Percentiles rank a stretch among this genome's conserved stretches.
Evolutionary conservation across 495 filamentous ascomycete species (phyloP).

Genomic region (Amniculicola lignicola): DNA sequence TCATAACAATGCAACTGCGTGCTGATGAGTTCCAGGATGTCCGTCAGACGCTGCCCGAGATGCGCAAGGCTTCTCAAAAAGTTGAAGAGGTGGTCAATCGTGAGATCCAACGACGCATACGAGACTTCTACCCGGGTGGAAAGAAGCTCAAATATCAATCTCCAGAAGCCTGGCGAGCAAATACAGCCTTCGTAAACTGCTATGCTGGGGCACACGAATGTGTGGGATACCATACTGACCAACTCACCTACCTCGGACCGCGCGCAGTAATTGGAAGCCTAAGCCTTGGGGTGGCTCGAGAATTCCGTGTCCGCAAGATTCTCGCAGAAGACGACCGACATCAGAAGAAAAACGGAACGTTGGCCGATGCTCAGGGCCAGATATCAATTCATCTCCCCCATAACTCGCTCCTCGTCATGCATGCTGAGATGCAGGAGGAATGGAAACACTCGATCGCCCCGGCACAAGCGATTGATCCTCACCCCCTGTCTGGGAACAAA

Average conservation of each 20-base stretch:
- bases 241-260: constrained; percentile 89
- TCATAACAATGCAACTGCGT: not conserved
- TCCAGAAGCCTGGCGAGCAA: constrained; percentile 69
- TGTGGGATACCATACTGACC: constrained; percentile 89
- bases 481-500: constrained; percentile 72
- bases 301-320: constrained; percentile 81
- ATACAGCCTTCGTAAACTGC: constrained; percentile 91
- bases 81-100: constrained; percentile 73
- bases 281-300: constrained; percentile 81
- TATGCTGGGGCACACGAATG: constrained; percentile 75
- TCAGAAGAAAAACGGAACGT: constrained; percentile 36
- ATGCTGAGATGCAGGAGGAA: constrained; percentile 82
- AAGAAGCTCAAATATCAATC: constrained; percentile 77
- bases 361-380: constrained; percentile 68
- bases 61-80: constrained; percentile 59
- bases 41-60: constrained; percentile 65
- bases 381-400: constrained; percentile 90
- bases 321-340: constrained; percentile 54
- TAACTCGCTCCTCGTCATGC: constrained; percentile 91
- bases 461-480: constrained; percentile 69
- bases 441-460: constrained; percentile 77
- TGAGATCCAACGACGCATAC: constrained; percentile 65
- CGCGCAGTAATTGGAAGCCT: constrained; percentile 83
- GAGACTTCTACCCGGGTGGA: constrained; percentile 56
- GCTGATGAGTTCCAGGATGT: constrained; percentile 54